phyloP scores from a whole-genome alignment of 768 basidiomycete species.

The Russula earlei region DNA sequence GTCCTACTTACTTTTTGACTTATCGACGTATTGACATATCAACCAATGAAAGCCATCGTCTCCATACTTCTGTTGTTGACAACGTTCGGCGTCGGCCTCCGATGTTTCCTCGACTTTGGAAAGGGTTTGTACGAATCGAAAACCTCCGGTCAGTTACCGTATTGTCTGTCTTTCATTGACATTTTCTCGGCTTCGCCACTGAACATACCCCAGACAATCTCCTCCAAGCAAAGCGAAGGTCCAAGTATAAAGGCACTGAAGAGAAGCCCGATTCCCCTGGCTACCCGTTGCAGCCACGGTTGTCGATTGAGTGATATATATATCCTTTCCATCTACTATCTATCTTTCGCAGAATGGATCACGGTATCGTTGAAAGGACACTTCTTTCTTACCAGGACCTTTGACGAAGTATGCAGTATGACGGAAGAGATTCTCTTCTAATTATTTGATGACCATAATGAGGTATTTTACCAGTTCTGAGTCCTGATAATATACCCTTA shows the following conservation, averaged over 20 bases:
- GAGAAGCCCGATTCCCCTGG: constrained; percentile 43
- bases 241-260: constrained; percentile 26
- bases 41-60: constrained; percentile 46
- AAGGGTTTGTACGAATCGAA: constrained; percentile 69
- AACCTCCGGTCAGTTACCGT: constrained; percentile 52
- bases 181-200: constrained; percentile 5
- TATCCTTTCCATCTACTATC: neutral
- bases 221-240: neutral
- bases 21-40: neutral
- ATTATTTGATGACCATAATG: neutral
- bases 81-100: constrained; percentile 69
- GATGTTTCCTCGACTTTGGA: constrained; percentile 77
- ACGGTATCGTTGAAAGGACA: neutral
- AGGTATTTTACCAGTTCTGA: no score
- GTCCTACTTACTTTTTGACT: constrained; percentile 20
- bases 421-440: no score
- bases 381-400: neutral
- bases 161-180: constrained; percentile 5
- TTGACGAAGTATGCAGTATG: no score
- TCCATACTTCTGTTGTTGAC: constrained; percentile 64
- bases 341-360: neutral
- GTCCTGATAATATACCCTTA: no score
- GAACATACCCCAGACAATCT: constrained; percentile 10
- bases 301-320: constrained; percentile 60
- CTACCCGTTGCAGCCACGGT: constrained; percentile 46